phyloP scores from a whole-genome alignment of 1,284 basidiomycete genomes.

The Sporisorium iseilematis-ciliati region DNA sequence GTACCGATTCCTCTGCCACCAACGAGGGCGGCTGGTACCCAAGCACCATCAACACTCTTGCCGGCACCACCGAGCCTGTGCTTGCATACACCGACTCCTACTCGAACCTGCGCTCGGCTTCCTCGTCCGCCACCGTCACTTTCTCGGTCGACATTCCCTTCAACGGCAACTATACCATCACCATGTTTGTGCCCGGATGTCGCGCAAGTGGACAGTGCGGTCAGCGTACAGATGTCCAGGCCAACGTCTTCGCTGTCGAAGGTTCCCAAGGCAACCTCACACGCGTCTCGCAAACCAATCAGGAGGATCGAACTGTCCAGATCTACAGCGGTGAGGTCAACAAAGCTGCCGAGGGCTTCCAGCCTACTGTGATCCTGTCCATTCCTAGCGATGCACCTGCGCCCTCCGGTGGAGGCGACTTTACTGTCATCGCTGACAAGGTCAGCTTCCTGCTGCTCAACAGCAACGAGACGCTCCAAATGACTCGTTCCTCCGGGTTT shows the following conservation, averaged over 20 bases:
- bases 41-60: constrained; percentile 70
- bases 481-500: constrained; percentile 43
- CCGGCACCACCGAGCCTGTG: constrained; percentile 83
- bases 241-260: constrained; percentile 80
- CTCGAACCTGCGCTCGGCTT: constrained; percentile 75
- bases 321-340: constrained; percentile 87
- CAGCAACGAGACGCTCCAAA: constrained; percentile 55
- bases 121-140: constrained; percentile 78
- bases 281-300: constrained; percentile 79
- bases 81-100: constrained; percentile 79
- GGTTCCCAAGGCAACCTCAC: constrained; percentile 71
- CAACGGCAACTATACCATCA: constrained; percentile 86
- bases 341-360: constrained; percentile 65
- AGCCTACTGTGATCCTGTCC: constrained; percentile 55
- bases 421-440: constrained; percentile 79
- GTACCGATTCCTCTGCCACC: constrained; percentile 52
- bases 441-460: constrained; percentile 58
- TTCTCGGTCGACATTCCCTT: constrained; percentile 91
- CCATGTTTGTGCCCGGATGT: constrained; percentile 89
- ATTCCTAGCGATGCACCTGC: constrained; percentile 71
- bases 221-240: constrained; percentile 82
- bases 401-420: constrained; percentile 77
- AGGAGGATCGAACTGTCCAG: constrained; percentile 75
- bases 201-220: constrained; percentile 82
- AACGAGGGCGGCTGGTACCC: constrained; percentile 59